phyloP scores from a whole-genome alignment of 805 yeast genomes.

The Kregervanrija fluxuum region DNA sequence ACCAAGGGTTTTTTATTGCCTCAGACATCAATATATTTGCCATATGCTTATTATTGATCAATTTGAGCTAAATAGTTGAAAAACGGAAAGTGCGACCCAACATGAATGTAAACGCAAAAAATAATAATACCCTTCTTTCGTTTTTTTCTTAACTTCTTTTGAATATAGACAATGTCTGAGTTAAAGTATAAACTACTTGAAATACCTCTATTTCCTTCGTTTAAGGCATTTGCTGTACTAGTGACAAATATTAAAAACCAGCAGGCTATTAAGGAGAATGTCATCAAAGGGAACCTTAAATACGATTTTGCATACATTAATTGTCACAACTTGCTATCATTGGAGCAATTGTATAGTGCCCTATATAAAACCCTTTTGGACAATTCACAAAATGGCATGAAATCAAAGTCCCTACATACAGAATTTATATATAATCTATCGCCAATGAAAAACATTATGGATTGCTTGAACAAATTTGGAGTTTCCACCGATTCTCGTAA shows the following conservation, averaged over 20 bases:
- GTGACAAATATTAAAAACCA: slow-evolving; percentile 41
- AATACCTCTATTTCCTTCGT: slow-evolving; percentile 15
- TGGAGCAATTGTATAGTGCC: slow-evolving; percentile 57
- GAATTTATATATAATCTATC: slow-evolving; percentile 65
- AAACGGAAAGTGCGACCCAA: too few relatives aligned
- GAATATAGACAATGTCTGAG: neutral
- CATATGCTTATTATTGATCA: too few relatives aligned
- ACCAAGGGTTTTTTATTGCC: too few relatives aligned
- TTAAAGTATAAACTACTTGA: slow-evolving; percentile 9
- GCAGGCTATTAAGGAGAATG: slow-evolving; percentile 35
- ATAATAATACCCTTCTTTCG: too few relatives aligned
- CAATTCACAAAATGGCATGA: slow-evolving; percentile 35
- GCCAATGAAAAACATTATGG: slow-evolving; percentile 65
- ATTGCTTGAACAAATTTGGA: slow-evolving; percentile 67
- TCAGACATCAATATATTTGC: too few relatives aligned
- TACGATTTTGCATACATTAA: slow-evolving; percentile 63
- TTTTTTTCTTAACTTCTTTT: neutral
- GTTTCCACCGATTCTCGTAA: slow-evolving; percentile 41
- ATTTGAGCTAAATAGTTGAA: too few relatives aligned
- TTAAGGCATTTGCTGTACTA: slow-evolving; percentile 23
- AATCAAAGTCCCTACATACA: slow-evolving; percentile 62
- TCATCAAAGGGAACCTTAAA: slow-evolving; percentile 36
- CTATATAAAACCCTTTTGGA: slow-evolving; percentile 56
- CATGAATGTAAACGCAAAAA: too few relatives aligned
- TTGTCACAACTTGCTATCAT: slow-evolving; percentile 47